Conservation (phyloP, 768 basidiomycete species). For the Xerocomellus intermedius region DNA sequence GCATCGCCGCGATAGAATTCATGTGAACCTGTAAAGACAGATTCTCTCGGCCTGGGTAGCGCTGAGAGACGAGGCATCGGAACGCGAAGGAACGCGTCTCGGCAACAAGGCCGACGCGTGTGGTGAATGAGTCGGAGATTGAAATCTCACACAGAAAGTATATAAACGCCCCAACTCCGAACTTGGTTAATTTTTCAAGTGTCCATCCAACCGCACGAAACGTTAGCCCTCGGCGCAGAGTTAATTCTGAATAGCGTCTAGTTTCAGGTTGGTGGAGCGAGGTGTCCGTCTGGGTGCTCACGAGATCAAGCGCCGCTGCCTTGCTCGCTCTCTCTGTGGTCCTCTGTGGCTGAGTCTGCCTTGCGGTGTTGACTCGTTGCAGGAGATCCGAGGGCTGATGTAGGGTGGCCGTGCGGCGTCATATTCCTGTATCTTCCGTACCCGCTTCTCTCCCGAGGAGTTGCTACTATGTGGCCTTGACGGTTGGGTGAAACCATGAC, state of each 20-base stretch:
- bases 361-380: constrained; percentile 53
- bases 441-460: constrained; percentile 33
- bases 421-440: constrained; percentile 86
- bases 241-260: constrained; percentile 53
- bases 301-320: constrained; percentile 42
- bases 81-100: constrained; percentile 3
- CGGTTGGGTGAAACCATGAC: constrained; percentile 83
- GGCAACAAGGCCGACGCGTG: constrained; percentile 17
- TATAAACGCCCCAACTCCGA: constrained; percentile 29
- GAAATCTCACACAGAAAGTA: constrained; percentile 18
- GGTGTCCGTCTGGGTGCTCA: constrained; percentile 53
- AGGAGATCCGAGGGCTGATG: constrained; percentile 42
- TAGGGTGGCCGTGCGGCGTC: constrained; percentile 52
- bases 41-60: constrained; percentile 53
- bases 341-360: constrained; percentile 46
- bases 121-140: constrained; percentile 24
- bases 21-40: constrained; percentile 66
- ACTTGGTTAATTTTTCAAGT: constrained; percentile 40
- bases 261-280: constrained; percentile 80
- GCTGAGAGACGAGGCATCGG: constrained; percentile 51
- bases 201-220: constrained; percentile 69
- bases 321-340: constrained; percentile 35
- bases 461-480: constrained; percentile 64
- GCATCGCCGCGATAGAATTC: constrained; percentile 64
- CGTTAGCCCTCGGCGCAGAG: constrained; percentile 51